phyloP scores from a whole-genome alignment of 2,329 filamentous ascomycete genomes.

The Claviceps purpurea region DNA sequence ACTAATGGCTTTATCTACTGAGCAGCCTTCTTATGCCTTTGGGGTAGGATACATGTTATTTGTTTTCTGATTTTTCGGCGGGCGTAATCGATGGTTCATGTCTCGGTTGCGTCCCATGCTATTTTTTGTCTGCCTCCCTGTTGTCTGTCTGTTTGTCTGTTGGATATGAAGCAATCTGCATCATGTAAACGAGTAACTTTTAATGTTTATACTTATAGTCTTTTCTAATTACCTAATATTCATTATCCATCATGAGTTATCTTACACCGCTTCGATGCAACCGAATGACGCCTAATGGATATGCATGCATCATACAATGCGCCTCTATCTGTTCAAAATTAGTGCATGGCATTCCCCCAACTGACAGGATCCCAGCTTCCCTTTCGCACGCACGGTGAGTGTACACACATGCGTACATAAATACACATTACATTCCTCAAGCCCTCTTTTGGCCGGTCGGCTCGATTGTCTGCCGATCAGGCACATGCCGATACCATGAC shows the following conservation, averaged over 20 bases:
- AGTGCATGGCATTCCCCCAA: too few relatives aligned
- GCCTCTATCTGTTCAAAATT: too few relatives aligned
- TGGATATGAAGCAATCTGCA: background rate
- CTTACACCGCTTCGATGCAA: too few relatives aligned
- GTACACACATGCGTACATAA: too few relatives aligned
- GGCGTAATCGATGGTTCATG: background rate
- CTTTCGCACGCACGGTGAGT: too few relatives aligned
- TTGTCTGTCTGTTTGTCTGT: background rate
- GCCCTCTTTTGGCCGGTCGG: too few relatives aligned
- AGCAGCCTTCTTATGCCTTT: too few relatives aligned
- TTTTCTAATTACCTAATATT: background rate
- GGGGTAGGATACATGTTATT: too few relatives aligned
- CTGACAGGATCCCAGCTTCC: too few relatives aligned
- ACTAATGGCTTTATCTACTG: constrained; percentile 6
- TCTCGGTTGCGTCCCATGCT: constrained; percentile 1
- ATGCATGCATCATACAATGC: too few relatives aligned
- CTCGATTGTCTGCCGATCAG: constrained; percentile 3
- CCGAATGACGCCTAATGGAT: too few relatives aligned
- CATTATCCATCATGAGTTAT: background rate
- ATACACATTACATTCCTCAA: too few relatives aligned
- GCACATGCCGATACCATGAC: constrained; percentile 18
- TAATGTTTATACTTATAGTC: background rate
- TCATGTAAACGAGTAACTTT: constrained; percentile 6
- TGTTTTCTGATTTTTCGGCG: background rate
- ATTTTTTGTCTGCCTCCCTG: background rate